Evolutionary conservation across 768 basidiomycete genomes (phyloP).

Genomic region (Lentinula raphanica): DNA sequence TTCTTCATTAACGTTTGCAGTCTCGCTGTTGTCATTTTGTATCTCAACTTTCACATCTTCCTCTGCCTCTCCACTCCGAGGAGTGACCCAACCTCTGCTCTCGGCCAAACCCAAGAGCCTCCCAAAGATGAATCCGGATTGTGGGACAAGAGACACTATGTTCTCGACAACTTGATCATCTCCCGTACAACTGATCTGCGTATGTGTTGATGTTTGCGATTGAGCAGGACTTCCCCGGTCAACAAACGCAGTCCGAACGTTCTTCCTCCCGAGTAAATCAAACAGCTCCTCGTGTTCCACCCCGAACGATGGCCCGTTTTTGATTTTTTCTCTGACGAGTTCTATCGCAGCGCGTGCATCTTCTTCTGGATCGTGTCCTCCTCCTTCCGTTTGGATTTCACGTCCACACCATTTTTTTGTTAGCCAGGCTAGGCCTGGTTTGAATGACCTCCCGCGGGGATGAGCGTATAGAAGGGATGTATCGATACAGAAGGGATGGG

Average conservation of each 20-base stretch:
- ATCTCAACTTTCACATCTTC: too few species aligned
- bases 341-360: constrained; percentile 89
- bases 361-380: constrained; percentile 92
- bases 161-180: constrained; percentile 81
- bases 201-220: constrained; percentile 85
- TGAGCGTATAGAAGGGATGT: constrained; percentile 89
- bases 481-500: constrained; percentile 86
- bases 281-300: constrained; percentile 85
- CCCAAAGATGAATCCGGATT: constrained; percentile 81
- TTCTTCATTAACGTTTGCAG: constrained; percentile 33
- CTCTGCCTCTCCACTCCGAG: background rate
- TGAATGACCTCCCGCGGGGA: constrained; percentile 87
- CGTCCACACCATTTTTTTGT: constrained; percentile 89
- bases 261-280: constrained; percentile 67
- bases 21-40: constrained; percentile 55
- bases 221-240: constrained; percentile 80
- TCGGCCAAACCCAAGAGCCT: constrained; percentile 82
- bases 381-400: constrained; percentile 82
- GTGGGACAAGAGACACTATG: constrained; percentile 48
- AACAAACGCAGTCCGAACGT: constrained; percentile 61
- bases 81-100: constrained; percentile 40
- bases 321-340: constrained; percentile 75
- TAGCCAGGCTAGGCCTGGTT: constrained; percentile 95
- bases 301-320: constrained; percentile 74
- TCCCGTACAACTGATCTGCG: constrained; percentile 63